Base-by-base conservation (phyloP, 306 rosid genomes). In the Vigna nakashimae region DNA sequence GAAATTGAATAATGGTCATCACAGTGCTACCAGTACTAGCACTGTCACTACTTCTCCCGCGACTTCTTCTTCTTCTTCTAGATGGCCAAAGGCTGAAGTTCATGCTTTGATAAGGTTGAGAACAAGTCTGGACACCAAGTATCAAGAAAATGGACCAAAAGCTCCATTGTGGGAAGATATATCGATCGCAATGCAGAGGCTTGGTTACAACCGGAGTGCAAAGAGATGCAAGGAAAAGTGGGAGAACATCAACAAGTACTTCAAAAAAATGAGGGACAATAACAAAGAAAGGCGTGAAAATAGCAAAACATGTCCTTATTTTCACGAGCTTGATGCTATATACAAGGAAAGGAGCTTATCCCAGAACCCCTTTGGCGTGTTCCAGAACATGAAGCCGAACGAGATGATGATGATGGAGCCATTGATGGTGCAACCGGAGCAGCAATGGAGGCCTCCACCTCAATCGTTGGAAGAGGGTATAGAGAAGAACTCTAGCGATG, bases 141-240 rank as follows among this genome's bases (percentile, higher is more conserved):
- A 93, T 63, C 86, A 86, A 18, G 98, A 89, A 6, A 83, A 79
- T 34, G 92, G 88, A 17, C 86, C 92, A 6, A 93, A 89, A 66
- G 91, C 90, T 57, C 90, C 98, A 1, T 17, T 93, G 7, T 93
- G 98, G 98, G 96, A 89, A 79, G 98, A 93, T 38, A 89, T 93
- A 18, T 90, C 98, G 0, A 72, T 80, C 0, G 96, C 82, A 9
- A 89, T 93, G 92, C 81, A 62, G 49, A 84, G 75, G 67, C 62
- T 86, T 24, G 98, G 96, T 5, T 92, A 87, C 71, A 74, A 76
- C 14, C 45, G 96, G 45, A 92, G 77, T 46, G 24, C 97, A 0
- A 92, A 86, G 85, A 89, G 96, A 52, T 92, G 97, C 87, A 92
- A 92, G 48, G 96, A 92, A 86, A 92, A 92, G 26, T 92, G 98